These are phyloP conservation scores for Aleurites moluccanus DNA, from an alignment of 441 rosid species.

Conservation along the genomic window DNA sequence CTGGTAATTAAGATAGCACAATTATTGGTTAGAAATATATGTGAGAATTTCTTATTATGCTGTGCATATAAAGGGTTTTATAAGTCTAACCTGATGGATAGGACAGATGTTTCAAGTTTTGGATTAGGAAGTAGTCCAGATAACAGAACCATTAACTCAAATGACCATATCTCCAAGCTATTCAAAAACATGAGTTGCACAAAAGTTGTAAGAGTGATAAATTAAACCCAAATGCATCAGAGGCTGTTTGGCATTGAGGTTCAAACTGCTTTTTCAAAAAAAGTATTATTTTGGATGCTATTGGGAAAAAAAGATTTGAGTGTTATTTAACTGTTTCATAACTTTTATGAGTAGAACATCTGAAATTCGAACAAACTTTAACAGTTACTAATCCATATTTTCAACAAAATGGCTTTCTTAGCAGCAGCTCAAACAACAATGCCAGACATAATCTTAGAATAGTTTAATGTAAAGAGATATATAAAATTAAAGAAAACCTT, in stretches of 20 bases:
- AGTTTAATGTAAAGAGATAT: too few relatives aligned
- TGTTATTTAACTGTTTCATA: too few relatives aligned
- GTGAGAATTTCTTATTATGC: background rate
- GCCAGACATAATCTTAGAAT: too few relatives aligned
- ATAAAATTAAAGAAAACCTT: slow-evolving; percentile 23
- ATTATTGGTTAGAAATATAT: background rate
- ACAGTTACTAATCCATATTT: too few relatives aligned
- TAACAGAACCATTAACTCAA: slow-evolving; percentile 31
- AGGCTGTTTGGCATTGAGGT: too few relatives aligned
- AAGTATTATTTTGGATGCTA: too few relatives aligned
- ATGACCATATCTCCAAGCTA: slow-evolving; percentile 35
- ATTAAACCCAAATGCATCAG: background rate
- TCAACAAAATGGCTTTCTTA: too few relatives aligned
- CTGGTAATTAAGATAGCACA: slow-evolving; percentile 16
- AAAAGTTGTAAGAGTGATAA: background rate
- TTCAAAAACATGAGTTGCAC: background rate
- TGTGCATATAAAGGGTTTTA: background rate
- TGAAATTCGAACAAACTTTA: too few relatives aligned
- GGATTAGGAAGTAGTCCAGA: slow-evolving; percentile 38
- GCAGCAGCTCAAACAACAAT: too few relatives aligned
- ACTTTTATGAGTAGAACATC: too few relatives aligned
- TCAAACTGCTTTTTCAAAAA: too few relatives aligned
- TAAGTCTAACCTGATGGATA: slow-evolving; percentile 29
- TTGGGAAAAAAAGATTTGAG: too few relatives aligned
- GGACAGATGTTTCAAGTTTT: slow-evolving; percentile 31